phyloP scores from a whole-genome alignment of 331 rosid species.

The Erythrophleum ivorense region DNA sequence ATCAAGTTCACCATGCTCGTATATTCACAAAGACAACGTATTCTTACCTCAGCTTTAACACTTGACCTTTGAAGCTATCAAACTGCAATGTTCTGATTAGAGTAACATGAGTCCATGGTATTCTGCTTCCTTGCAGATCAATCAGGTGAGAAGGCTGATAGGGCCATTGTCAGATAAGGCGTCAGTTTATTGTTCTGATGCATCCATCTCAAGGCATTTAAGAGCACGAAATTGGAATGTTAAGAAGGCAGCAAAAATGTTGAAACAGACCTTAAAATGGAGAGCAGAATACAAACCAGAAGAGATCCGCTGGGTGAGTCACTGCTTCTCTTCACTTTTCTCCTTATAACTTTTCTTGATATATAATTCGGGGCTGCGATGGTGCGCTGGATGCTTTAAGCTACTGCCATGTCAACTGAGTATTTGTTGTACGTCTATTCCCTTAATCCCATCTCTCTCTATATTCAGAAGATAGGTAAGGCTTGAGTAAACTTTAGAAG shows the following conservation, averaged over 20 bases:
- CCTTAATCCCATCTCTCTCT: no score
- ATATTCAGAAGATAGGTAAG: no score
- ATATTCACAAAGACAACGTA: not conserved
- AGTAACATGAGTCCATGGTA: not conserved
- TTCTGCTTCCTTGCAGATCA: slow-evolving; percentile 58
- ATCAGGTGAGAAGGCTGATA: slow-evolving; percentile 71
- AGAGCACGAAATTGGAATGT: slow-evolving; percentile 13
- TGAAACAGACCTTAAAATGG: slow-evolving; percentile 8
- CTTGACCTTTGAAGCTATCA: not conserved
- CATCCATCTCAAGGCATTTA: slow-evolving; percentile 18
- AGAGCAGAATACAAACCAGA: slow-evolving; percentile 16
- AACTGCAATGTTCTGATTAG: not conserved
- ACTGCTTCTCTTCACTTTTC: not conserved
- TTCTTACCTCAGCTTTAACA: slow-evolving; percentile 28
- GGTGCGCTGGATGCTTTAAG: not conserved
- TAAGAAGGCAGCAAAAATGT: slow-evolving; percentile 13
- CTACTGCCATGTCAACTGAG: not conserved
- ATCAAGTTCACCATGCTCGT: not conserved
- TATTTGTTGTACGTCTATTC: not conserved
- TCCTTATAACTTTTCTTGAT: not conserved
- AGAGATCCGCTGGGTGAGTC: slow-evolving; percentile 9
- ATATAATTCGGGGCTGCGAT: not conserved
- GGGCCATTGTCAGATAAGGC: slow-evolving; percentile 19
- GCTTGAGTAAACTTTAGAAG: no score
- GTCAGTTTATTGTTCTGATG: not conserved